These are phyloP conservation scores for Gossypium mustelinum DNA, from an alignment of 345 rosid genomes.

Conservation along the genomic window DNA sequence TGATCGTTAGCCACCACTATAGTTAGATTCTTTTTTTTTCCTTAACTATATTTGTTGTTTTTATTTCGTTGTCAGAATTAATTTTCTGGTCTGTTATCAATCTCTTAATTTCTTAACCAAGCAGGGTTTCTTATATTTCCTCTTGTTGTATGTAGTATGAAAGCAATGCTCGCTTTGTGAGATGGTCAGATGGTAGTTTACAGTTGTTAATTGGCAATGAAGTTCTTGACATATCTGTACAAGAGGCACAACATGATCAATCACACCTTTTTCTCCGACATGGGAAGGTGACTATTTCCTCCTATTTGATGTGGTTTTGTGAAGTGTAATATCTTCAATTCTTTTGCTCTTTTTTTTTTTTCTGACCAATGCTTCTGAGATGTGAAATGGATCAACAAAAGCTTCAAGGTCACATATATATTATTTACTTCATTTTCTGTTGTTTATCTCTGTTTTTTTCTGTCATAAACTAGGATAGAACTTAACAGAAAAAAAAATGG, in stretches of 20 bases:
- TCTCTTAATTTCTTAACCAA: not conserved
- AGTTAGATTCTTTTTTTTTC: not conserved
- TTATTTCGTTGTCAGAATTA: not conserved
- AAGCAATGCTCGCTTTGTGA: conserved; percentile 98
- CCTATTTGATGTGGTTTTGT: conserved; percentile 9
- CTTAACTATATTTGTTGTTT: not conserved
- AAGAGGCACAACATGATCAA: conserved; percentile 86
- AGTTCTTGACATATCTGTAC: conserved; percentile 95
- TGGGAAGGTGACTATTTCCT: conserved; percentile 58
- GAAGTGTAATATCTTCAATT: not conserved
- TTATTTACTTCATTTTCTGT: not conserved
- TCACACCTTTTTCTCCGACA: conserved; percentile 92
- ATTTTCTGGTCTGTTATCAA: not conserved
- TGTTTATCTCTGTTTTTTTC: not conserved
- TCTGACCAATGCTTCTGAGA: not conserved
- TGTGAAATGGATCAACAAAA: not conserved
- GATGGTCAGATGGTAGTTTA: conserved; percentile 99
- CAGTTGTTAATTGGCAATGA: conserved; percentile 95
- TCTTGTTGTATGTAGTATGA: conserved; percentile 53
- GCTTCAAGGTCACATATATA: not conserved
- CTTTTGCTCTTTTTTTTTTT: not conserved
- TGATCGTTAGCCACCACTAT: not conserved
- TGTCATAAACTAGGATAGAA: not conserved
- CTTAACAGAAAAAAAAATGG: not conserved
- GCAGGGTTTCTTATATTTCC: conserved; percentile 11